Percentiles rank a stretch among this genome's conserved stretches.
These are phyloP conservation scores for Ceratocystis variospora DNA, from an alignment of 2,329 filamentous ascomycete genomes.

Conservation along the genomic window DNA sequence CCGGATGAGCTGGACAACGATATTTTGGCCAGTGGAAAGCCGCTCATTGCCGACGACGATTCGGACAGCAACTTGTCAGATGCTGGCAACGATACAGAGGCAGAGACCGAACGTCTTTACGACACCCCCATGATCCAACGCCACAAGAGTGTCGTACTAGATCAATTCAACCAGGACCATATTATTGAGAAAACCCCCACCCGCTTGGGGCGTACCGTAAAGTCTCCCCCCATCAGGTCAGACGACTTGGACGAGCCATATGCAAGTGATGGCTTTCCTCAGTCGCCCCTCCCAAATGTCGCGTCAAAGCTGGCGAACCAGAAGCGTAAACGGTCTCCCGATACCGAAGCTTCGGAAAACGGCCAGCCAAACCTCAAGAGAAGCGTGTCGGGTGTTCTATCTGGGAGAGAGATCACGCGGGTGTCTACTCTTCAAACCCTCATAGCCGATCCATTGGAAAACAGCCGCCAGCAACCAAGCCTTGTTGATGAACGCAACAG, in stretches of 20 bases:
- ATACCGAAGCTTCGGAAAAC: conserved; percentile 32
- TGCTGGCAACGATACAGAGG: conserved; percentile 57
- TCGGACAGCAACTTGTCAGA: conserved; percentile 43
- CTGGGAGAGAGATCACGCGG: conserved; percentile 12
- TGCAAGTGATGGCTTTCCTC: conserved; percentile 14
- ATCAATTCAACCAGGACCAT: conserved; percentile 39
- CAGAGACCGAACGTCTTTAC: conserved; percentile 86
- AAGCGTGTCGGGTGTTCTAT: conserved; percentile 30
- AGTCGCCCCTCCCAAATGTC: conserved; percentile 16
- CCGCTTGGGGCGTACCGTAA: neutral
- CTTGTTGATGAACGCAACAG: conserved; percentile 24
- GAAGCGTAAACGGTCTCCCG: conserved; percentile 39
- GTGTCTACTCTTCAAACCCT: conserved; percentile 22
- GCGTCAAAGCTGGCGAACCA: conserved; percentile 26
- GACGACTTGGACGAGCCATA: conserved; percentile 17
- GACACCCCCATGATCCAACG: conserved; percentile 63
- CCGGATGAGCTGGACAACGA: conserved; percentile 53
- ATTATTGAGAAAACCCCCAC: conserved; percentile 54
- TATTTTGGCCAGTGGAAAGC: conserved; percentile 30
- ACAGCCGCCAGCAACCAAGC: neutral
- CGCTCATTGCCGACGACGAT: conserved; percentile 24
- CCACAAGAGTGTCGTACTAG: conserved; percentile 47
- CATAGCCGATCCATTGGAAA: neutral
- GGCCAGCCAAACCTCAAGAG: conserved; percentile 42
- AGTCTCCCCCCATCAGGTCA: conserved; percentile 5